A percentile compares a stretch with the other conserved stretches of the same genome.
Conservation (phyloP, 306 rosid species). For the Cucurbita pepo region DNA sequence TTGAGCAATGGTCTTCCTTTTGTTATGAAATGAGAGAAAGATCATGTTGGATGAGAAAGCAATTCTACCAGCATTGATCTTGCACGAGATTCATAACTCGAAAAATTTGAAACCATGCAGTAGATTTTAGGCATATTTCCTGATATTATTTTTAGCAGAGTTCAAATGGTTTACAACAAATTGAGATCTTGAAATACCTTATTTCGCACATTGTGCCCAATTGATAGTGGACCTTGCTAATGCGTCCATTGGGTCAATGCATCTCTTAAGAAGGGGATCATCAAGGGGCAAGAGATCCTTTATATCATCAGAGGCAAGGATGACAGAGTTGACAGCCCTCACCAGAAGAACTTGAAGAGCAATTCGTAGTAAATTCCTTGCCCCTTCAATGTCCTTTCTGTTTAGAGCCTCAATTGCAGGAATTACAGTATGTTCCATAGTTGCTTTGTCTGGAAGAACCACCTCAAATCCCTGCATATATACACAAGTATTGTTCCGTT, state of each 20-base stretch:
- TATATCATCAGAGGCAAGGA: slow-evolving; percentile 60
- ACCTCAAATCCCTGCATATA: slow-evolving; percentile 59
- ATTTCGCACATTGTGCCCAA: slow-evolving; percentile 23
- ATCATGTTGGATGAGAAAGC: neutral
- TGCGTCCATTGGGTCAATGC: slow-evolving; percentile 29
- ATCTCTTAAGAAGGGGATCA: slow-evolving; percentile 32
- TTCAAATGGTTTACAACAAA: neutral
- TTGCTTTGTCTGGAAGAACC: slow-evolving; percentile 52
- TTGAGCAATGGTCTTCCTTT: neutral
- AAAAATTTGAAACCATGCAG: neutral
- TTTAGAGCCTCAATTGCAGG: slow-evolving; percentile 61
- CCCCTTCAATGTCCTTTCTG: slow-evolving; percentile 70
- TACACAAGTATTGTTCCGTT: neutral
- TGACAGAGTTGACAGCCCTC: slow-evolving; percentile 45
- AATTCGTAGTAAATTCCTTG: slow-evolving; percentile 51
- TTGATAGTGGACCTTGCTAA: slow-evolving; percentile 26
- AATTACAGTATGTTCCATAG: slow-evolving; percentile 55
- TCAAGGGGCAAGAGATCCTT: slow-evolving; percentile 41
- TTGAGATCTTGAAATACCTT: neutral
- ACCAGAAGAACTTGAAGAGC: slow-evolving; percentile 67
- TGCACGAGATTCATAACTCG: neutral
- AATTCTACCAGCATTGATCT: neutral
- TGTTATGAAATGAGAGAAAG: neutral
- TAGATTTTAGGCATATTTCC: neutral
- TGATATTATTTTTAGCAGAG: neutral